Percentiles rank a stretch among this genome's conserved stretches.
Evolutionary conservation across 176 grass and related monocot species (phyloP).

Genomic region (Phoenix dactylifera): DNA sequence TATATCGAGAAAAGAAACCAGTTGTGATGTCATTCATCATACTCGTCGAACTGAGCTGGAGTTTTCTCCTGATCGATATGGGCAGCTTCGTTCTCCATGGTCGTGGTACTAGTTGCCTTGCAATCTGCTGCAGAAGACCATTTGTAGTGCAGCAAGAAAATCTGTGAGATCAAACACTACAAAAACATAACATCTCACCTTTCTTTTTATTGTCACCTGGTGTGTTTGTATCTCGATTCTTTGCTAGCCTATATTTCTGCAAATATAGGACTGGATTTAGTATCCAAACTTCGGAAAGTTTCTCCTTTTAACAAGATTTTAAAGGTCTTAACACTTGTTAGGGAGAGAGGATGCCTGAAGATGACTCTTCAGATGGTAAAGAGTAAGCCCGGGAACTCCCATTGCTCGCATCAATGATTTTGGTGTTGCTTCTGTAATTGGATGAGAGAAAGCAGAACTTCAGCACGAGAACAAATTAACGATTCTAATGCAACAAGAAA

Average conservation of each 20-base stretch:
- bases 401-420: constrained; percentile 67
- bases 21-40: not conserved
- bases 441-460: constrained; percentile 1
- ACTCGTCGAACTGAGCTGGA: constrained; percentile 2
- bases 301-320: no score
- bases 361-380: constrained; percentile 91
- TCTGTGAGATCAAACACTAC: not conserved
- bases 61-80: constrained; percentile 11
- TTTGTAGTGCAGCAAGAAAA: not conserved
- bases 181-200: constrained; percentile 2
- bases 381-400: constrained; percentile 64
- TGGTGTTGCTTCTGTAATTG: constrained; percentile 70
- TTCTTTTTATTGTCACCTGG: constrained; percentile 9
- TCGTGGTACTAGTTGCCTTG: no score
- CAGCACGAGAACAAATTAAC: not conserved
- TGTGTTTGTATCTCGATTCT: constrained; percentile 19
- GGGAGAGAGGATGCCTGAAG: constrained; percentile 47
- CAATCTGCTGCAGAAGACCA: not conserved
- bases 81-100: not conserved
- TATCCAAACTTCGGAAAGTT: no score
- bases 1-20: not conserved
- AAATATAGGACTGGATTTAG: not conserved
- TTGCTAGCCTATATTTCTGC: constrained; percentile 75
- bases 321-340: not conserved
- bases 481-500: not conserved